Evolutionary conservation across 257 asterid genomes (phyloP).

Genomic region (Sherardia arvensis): DNA sequence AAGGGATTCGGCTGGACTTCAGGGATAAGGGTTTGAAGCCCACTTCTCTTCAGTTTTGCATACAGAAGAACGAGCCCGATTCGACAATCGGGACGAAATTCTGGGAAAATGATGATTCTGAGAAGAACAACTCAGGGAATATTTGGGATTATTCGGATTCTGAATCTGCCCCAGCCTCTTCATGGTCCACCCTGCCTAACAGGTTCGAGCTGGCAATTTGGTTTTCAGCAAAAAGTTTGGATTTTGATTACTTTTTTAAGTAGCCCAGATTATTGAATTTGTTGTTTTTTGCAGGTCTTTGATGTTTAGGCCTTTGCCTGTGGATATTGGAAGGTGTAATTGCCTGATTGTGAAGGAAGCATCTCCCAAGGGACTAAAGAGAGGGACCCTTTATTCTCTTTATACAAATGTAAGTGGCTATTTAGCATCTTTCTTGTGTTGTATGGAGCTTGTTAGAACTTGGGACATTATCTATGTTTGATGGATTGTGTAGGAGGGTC

Average conservation of each 20-base stretch:
- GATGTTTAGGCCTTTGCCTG: constrained; percentile 80
- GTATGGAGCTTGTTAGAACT: background rate
- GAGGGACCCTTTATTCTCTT: constrained; percentile 64
- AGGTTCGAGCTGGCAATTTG: constrained; percentile 27
- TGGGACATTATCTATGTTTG: background rate
- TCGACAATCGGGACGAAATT: constrained; percentile 35
- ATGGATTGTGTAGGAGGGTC: constrained; percentile 59
- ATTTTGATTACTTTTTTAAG: background rate
- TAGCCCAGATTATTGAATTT: background rate
- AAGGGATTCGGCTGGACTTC: constrained; percentile 6
- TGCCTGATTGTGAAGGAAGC: constrained; percentile 85
- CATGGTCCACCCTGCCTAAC: constrained; percentile 86
- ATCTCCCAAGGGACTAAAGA: constrained; percentile 45
- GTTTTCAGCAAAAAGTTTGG: background rate
- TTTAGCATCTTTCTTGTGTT: background rate
- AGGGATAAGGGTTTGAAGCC: constrained; percentile 35
- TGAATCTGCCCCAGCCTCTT: constrained; percentile 86
- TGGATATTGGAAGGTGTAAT: constrained; percentile 80
- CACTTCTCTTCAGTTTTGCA: constrained; percentile 64
- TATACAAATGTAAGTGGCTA: constrained; percentile 59
- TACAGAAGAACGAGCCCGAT: constrained; percentile 52
- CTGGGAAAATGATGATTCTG: constrained; percentile 36
- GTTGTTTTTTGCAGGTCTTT: constrained; percentile 37
- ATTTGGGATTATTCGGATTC: constrained; percentile 88
- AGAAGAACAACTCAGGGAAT: constrained; percentile 34